These are phyloP conservation scores for Castanea crenata DNA, from an alignment of 306 rosid species.

Conservation along the genomic window DNA sequence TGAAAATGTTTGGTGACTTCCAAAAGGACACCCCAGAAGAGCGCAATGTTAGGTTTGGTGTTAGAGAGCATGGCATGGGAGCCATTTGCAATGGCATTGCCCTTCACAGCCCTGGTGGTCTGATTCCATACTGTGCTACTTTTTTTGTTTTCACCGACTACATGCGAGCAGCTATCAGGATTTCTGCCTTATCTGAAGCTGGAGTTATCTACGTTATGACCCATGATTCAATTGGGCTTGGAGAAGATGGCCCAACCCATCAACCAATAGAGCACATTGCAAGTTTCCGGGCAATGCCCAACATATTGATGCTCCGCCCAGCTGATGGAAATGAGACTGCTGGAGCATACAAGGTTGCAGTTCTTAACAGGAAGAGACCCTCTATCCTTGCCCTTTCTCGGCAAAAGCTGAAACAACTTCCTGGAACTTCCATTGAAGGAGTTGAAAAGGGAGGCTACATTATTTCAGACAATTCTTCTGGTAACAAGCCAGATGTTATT, in stretches of 20 bases:
- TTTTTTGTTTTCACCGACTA: slow-evolving; percentile 99
- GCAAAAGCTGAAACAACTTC: slow-evolving; percentile 78
- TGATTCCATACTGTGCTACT: slow-evolving; percentile 94
- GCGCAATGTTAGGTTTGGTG: slow-evolving; percentile 93
- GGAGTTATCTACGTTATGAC: slow-evolving; percentile 95
- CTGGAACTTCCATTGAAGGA: slow-evolving; percentile 85
- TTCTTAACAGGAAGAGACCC: slow-evolving; percentile 78
- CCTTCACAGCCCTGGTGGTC: slow-evolving; percentile 94
- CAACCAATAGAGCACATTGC: slow-evolving; percentile 97
- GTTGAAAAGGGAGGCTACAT: slow-evolving; percentile 91
- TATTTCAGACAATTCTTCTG: slow-evolving; percentile 79
- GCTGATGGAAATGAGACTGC: slow-evolving; percentile 99
- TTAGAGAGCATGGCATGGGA: slow-evolving; percentile 97
- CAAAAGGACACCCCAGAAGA: slow-evolving; percentile 86
- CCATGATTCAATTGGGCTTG: slow-evolving; percentile 96
- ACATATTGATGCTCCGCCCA: slow-evolving; percentile 92
- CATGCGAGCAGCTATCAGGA: slow-evolving; percentile 97
- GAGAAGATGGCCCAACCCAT: slow-evolving; percentile 99
- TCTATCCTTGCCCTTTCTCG: slow-evolving; percentile 96
- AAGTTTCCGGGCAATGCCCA: slow-evolving; percentile 99
- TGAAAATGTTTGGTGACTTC: slow-evolving; percentile 82
- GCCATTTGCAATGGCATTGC: slow-evolving; percentile 93
- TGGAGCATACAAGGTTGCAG: slow-evolving; percentile 90
- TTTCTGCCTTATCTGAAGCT: slow-evolving; percentile 73
- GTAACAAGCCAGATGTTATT: slow-evolving; percentile 95